These are phyloP conservation scores for Papilionanthe hybrid DNA, from an alignment of 116 monocot species.

Conservation along the genomic window DNA sequence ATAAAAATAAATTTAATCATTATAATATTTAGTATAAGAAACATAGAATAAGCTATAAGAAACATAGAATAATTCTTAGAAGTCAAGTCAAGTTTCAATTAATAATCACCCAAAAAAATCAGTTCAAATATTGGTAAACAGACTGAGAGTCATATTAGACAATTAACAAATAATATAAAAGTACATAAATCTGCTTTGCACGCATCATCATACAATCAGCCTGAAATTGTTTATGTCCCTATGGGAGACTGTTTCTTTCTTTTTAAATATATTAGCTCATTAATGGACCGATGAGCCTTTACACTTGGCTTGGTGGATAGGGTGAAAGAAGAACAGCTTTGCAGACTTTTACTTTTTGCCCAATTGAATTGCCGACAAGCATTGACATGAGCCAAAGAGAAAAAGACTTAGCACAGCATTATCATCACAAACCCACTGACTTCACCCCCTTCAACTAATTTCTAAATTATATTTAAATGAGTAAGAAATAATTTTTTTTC, in stretches of 20 bases:
- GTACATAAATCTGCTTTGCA: background rate
- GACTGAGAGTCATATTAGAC: too few species aligned
- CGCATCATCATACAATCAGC: background rate
- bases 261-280: background rate
- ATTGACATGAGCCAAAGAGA: background rate
- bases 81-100: too few species aligned
- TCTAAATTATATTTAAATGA: background rate
- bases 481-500: too few species aligned
- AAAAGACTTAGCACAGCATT: background rate
- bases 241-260: background rate
- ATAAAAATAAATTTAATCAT: too few species aligned
- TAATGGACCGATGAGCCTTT: background rate
- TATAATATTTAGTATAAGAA: too few species aligned
- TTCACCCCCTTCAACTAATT: background rate
- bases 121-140: too few species aligned
- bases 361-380: conserved; percentile 9
- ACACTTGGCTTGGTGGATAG: background rate
- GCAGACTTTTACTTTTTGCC: background rate
- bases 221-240: background rate
- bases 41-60: too few species aligned
- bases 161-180: too few species aligned
- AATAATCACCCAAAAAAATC: too few species aligned
- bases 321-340: conserved; percentile 7
- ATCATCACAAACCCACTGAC: conserved; percentile 3
- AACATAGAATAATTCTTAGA: too few species aligned